Base-by-base conservation (phyloP, 1,139 yeast genomes). In the Scheffersomyces quercinus region DNA sequence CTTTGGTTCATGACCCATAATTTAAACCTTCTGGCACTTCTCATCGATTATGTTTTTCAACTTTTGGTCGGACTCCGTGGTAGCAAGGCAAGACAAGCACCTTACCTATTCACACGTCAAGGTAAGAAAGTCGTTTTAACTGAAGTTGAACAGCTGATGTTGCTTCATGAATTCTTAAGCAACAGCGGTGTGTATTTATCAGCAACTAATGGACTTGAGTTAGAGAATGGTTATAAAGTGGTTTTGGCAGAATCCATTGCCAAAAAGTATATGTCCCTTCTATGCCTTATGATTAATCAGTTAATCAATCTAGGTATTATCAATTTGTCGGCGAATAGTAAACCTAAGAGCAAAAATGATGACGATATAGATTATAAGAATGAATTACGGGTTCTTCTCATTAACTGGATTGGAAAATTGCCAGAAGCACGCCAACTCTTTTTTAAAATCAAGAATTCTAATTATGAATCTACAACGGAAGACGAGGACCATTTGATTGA, bases 1-100 rank as follows among this genome's bases (percentile, higher is more conserved):
- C 80, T 85, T 32, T 83, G 88, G 88, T 80, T 77, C 48, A 55
- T 85, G 12, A 81, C 89, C 1, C 87, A 82, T 56, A 72, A 77
- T 37, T 56, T 82, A 29, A 81, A 80, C 41, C 75, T 82, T 44
- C 73, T 82, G 43, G 55, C 81, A 36, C 68, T 80, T 12, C 53
- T 66, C 29, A 67, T 74, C 16, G 83, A 82, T 53, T 85, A 84
- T 56, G 72, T 84, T 9, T 83, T 76, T 59, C 86, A 83, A 54
- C 58, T 85, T 13, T 66, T 82, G 5, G 69, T 75, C 41, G 85
- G 82, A 0, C 53, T 67, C 13, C 63, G 89, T 46, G 88, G 87
- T 0, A 67, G 50, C 55, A 46, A 57, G 5, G 53, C 56, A 11
- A 50, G 55, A 5, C 53, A 55, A 14, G 47, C 56, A 3, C 67